phyloP scores from a whole-genome alignment of 805 yeast genomes.

The Hyphopichia homilentoma region DNA sequence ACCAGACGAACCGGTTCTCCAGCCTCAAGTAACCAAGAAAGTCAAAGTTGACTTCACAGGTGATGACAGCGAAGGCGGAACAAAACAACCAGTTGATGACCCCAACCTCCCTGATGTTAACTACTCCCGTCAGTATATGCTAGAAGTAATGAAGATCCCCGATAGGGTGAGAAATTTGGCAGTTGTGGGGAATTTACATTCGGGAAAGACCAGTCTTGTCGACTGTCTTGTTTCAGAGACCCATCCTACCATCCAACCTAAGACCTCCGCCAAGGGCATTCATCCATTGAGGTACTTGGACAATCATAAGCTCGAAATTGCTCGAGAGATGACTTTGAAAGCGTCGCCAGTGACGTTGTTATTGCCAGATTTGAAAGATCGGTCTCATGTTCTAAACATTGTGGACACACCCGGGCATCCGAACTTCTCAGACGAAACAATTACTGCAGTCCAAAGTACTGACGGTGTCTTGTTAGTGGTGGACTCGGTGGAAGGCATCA shows the following conservation, averaged over 20 bases:
- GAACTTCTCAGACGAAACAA: constrained; percentile 74
- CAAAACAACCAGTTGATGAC: too few species aligned
- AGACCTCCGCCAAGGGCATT: constrained; percentile 32
- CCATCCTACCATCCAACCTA: constrained; percentile 40
- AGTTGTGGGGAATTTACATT: constrained; percentile 72
- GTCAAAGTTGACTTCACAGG: constrained; percentile 39
- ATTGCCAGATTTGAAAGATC: constrained; percentile 45
- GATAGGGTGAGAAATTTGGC: constrained; percentile 71
- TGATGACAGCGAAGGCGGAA: constrained; percentile 2
- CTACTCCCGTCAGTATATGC: constrained; percentile 63
- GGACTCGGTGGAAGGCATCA: constrained; percentile 84
- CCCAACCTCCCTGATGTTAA: constrained; percentile 52
- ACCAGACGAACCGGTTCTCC: constrained; percentile 33
- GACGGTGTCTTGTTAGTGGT: constrained; percentile 70
- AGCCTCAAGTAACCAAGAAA: constrained; percentile 41
- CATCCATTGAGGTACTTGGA: constrained; percentile 65
- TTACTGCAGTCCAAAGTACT: constrained; percentile 50
- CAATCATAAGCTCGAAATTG: constrained; percentile 62
- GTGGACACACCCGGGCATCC: constrained; percentile 93
- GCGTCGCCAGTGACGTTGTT: constrained; percentile 60
- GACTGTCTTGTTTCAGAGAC: constrained; percentile 68
- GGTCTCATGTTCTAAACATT: constrained; percentile 58
- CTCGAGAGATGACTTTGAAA: constrained; percentile 67
- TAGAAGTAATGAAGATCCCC: constrained; percentile 47
- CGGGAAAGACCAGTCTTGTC: constrained; percentile 81